Conservation (phyloP, 257 asterid species). For the Rubia yunnanensis region DNA sequence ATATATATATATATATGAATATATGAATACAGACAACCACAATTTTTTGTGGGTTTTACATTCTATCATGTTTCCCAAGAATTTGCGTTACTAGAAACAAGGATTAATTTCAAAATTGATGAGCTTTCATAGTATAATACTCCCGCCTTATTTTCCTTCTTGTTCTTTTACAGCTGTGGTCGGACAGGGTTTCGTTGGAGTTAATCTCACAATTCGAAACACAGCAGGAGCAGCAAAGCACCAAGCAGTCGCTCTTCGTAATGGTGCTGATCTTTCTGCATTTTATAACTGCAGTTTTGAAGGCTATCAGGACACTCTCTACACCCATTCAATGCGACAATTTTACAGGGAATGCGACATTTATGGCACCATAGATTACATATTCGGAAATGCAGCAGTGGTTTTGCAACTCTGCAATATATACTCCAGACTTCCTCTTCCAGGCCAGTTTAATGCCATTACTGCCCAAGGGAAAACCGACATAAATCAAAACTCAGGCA, state of each 20-base stretch:
- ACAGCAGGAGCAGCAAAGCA: constrained; percentile 19
- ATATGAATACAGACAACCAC: no score
- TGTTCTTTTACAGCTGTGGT: neutral
- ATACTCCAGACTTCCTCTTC: constrained; percentile 18
- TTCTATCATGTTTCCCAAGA: no score
- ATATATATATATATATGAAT: no score
- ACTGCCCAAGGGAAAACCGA: constrained; percentile 29
- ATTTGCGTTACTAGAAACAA: no score
- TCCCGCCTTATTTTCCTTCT: neutral
- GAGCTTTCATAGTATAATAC: no score
- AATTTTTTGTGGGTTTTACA: no score
- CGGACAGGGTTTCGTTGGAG: neutral
- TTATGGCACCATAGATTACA: constrained; percentile 30
- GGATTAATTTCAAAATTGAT: no score
- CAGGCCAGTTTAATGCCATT: constrained; percentile 22
- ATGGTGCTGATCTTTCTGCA: constrained; percentile 22
- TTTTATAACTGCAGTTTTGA: constrained; percentile 27
- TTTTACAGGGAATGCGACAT: constrained; percentile 16
- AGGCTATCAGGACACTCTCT: constrained; percentile 10
- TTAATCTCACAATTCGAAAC: neutral
- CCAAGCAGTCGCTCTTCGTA: constrained; percentile 30
- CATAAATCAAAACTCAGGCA: constrained; percentile 22
- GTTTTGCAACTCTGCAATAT: constrained; percentile 26
- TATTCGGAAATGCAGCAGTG: constrained; percentile 28
- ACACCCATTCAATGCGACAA: neutral